phyloP scores from a whole-genome alignment of 1,284 basidiomycete species.

The Lentinus polychrous region DNA sequence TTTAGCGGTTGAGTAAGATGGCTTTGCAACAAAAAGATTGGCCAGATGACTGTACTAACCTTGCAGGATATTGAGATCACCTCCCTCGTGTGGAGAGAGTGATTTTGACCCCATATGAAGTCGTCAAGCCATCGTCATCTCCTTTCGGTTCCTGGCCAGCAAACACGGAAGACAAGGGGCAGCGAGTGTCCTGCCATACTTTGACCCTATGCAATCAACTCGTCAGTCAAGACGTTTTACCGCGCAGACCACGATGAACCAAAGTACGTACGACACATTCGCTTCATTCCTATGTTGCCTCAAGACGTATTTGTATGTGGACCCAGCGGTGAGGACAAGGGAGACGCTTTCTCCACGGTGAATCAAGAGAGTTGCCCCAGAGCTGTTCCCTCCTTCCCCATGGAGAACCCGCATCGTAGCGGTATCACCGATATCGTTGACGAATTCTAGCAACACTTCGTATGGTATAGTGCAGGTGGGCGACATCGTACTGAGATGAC shows the following conservation, averaged over 20 bases:
- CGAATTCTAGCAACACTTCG: slow-evolving; percentile 42
- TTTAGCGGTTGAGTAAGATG: too few relatives aligned
- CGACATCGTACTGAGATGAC: slow-evolving; percentile 25
- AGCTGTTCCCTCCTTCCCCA: slow-evolving; percentile 13
- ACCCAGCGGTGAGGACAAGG: slow-evolving; percentile 25
- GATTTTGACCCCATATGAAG: slow-evolving; percentile 2
- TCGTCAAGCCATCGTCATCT: neutral
- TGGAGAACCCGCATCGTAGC: slow-evolving; percentile 29
- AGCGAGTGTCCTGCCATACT: slow-evolving; percentile 35
- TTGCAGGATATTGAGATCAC: neutral
- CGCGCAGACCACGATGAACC: neutral
- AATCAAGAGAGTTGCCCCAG: slow-evolving; percentile 20
- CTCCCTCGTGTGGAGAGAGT: neutral
- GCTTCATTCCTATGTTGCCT: slow-evolving; percentile 25
- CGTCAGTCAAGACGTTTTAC: neutral
- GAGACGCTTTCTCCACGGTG: slow-evolving; percentile 21
- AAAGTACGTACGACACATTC: slow-evolving; percentile 23
- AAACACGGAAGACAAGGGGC: slow-evolving; percentile 30
- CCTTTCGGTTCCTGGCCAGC: slow-evolving; percentile 10
- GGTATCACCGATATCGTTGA: slow-evolving; percentile 35
- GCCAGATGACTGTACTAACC: too few relatives aligned
- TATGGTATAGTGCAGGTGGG: slow-evolving; percentile 43
- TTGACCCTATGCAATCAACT: slow-evolving; percentile 27
- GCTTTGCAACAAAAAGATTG: too few relatives aligned
- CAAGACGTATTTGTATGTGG: slow-evolving; percentile 23